Evolutionary conservation across 2,329 filamentous ascomycete species (phyloP).

Genomic region (Thelonectria rubi): DNA sequence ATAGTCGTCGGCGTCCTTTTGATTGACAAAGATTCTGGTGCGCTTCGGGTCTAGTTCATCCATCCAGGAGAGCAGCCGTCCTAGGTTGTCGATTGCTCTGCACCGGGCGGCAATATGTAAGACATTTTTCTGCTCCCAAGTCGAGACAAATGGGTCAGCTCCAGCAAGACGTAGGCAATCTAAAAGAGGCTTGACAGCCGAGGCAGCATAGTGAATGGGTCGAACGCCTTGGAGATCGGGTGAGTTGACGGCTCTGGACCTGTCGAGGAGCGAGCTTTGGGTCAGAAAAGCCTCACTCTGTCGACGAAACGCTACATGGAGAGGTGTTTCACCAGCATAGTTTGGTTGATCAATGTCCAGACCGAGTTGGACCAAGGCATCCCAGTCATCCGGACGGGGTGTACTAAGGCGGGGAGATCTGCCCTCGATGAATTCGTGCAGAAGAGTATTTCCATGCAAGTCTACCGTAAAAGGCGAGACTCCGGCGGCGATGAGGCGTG

Average conservation of each 20-base stretch:
- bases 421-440: conserved; percentile 24
- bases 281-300: not conserved
- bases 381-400: not conserved
- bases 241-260: conserved; percentile 5
- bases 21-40: conserved; percentile 14
- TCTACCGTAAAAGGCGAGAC: conserved; percentile 6
- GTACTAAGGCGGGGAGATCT: not conserved
- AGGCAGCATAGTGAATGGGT: conserved; percentile 35
- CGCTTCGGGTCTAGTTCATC: not conserved
- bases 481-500: not conserved
- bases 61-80: conserved; percentile 28
- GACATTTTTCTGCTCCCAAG: conserved; percentile 26
- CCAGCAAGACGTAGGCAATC: conserved; percentile 22
- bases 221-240: conserved; percentile 22
- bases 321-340: conserved; percentile 24
- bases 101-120: conserved; percentile 34
- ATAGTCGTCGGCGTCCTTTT: conserved; percentile 25
- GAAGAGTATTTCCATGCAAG: conserved; percentile 30
- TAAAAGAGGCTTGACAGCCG: conserved; percentile 14
- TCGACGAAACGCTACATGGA: conserved; percentile 27
- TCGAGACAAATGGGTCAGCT: conserved; percentile 29
- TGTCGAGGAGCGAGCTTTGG: conserved; percentile 12
- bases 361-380: conserved; percentile 1
- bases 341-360: conserved; percentile 22
- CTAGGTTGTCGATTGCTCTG: conserved; percentile 24